Evolutionary conservation across 140 eudicot species (phyloP), one percentile per base, ranked within the genome.

Genomic region (Anethum foeniculum): DNA sequence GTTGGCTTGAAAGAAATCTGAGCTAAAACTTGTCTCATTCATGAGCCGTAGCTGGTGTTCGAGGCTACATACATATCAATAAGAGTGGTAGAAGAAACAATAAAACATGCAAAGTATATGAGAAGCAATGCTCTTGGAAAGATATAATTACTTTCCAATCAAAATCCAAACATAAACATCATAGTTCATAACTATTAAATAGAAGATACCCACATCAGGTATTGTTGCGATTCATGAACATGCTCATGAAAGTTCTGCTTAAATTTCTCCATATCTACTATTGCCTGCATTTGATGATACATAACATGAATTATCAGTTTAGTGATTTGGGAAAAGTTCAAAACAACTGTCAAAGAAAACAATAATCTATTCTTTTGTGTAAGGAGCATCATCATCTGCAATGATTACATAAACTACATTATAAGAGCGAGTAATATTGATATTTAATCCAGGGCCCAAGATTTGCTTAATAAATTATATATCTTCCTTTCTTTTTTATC

Each of bases 211-310:
- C 87, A 95, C 99, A 80, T 92, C 68, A 92, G 87, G 86, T 88
- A 85, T 71, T 87, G 89, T 48, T 86, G 91, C 47, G 92, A 82
- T 81, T 87, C 90, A 60, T 76, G 90, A 68, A 89, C 80, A 76
- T 89, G 84, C 86, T 88, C 90, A 79, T 89, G 90, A 84, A 83
- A 86, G 25, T 87, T 86, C 83, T 90, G 97, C 92, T 95, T 95
- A 85, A 86, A 87, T 85, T 87, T 92, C 87, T 95, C 99, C 97
- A 95, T 92, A 74, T 92, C 97, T 83, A 89, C 86, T 88, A 95
- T 95, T 38, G 91, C 91, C 99, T 95, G 93, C 88, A 88, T 32
- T 23, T 7, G 30, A 51, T 52, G 38, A 79, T 13, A 69, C 46
- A 86, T 68, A 68, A 5, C 21, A 30, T 68, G 43, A 75, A 77